Percentiles rank a stretch among this genome's conserved stretches.
These are phyloP conservation scores for Alternaria conjuncta DNA, from an alignment of 2,329 filamentous ascomycete genomes.

Conservation along the genomic window DNA sequence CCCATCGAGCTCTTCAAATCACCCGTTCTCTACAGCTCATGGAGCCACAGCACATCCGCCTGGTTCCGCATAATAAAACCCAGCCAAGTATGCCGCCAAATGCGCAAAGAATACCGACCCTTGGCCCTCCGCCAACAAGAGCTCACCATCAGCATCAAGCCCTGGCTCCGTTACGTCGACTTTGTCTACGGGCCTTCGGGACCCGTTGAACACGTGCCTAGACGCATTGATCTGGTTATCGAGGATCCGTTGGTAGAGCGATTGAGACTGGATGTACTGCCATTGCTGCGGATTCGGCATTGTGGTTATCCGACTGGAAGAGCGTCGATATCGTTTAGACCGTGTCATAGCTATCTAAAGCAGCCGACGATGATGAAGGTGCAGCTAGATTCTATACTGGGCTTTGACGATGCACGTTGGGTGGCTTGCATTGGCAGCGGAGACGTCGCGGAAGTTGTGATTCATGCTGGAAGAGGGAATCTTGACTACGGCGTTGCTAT, in stretches of 20 bases:
- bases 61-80: neutral
- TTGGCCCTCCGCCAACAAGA: neutral
- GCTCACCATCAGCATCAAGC: neutral
- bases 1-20: neutral
- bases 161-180: neutral
- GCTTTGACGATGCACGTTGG: neutral
- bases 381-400: neutral
- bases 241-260: neutral
- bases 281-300: neutral
- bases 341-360: neutral
- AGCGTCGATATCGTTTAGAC: neutral
- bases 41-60: neutral
- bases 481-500: neutral
- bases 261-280: neutral
- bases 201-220: neutral
- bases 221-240: neutral
- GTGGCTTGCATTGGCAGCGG: neutral
- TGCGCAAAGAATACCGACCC: neutral
- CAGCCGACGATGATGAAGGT: neutral
- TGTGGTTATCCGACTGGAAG: neutral
- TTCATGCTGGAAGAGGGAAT: neutral
- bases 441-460: neutral
- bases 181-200: rapidly evolving
- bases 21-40: neutral
- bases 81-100: neutral